Evolutionary conservation across 1,139 yeast species (phyloP), one percentile per base, ranked within the genome.

Genomic region (Suhomyces bokatorum): DNA sequence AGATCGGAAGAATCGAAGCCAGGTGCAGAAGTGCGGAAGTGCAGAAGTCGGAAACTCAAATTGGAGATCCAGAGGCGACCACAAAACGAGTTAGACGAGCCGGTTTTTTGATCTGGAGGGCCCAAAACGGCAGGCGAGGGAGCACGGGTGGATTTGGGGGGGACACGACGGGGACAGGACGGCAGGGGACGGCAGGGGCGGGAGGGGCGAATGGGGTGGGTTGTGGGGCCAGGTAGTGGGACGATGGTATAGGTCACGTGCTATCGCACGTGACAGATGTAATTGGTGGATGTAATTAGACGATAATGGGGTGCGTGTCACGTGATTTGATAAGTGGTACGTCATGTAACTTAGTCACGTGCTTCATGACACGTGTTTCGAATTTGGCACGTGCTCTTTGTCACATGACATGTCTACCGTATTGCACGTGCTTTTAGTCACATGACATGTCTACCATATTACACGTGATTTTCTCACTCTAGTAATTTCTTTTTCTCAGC

Each of bases 61-160:
- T 6, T 4, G 24, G 24, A 36, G 26, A 35, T 27, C 41, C 32
- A 38, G 41, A 38, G 36, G 32, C 27, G 41, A 16, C 28, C 29
- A 17, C 14, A 29, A 27, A 34, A 36, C 36, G 29, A 30, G 37
- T 13, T 27, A 39, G 32, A 28, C 33, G 37, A 34, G 27, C 24
- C 24, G 24, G 24, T 20, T 20, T 20, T 20, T 20, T 7, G 24
- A 20, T 20, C 24, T 20, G 24, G 24, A 4, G 32, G 28, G 28
- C 32, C 36, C 31, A 34, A 39, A 20, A 16, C 12, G 37, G 37
- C 3, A 34, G 14, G 30, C 7, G n/a, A 16, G 26, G 35, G n/a
- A n/a, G 29, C 10, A 11, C n/a, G 32, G n/a, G 10, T 12, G 12
- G 20, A 15, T 32, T 24, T 32, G 27, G 35, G 35, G 20, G 14